Conservation (phyloP, 2,329 filamentous ascomycete species). For the Sphaerulina vaccinii region DNA sequence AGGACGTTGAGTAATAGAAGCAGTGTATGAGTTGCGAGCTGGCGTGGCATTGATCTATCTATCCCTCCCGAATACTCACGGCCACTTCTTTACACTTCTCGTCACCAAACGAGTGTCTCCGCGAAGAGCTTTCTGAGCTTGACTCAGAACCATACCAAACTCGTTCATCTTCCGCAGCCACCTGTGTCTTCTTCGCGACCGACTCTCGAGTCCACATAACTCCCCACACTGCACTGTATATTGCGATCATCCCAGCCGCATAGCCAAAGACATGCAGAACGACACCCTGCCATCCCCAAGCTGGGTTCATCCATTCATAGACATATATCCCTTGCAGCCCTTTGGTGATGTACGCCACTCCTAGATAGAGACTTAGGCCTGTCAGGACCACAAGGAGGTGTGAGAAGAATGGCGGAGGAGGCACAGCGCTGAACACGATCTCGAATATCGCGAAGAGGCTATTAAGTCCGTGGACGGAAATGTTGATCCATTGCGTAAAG, state of each 20-base stretch:
- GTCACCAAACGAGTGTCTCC: neutral
- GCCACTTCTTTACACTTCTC: too few species aligned
- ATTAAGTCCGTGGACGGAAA: slow-evolving; percentile 21
- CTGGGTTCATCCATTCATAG: slow-evolving; percentile 20
- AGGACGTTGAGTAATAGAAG: too few species aligned
- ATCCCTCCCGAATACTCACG: too few species aligned
- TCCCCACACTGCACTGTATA: slow-evolving; percentile 15
- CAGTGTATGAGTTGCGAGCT: too few species aligned
- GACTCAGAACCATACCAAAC: neutral
- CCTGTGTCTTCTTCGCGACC: neutral
- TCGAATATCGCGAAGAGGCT: slow-evolving; percentile 18
- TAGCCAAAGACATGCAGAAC: slow-evolving; percentile 16
- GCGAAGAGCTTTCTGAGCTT: neutral
- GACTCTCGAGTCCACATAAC: slow-evolving; percentile 10
- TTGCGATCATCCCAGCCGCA: slow-evolving; percentile 13
- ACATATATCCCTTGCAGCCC: slow-evolving; percentile 13
- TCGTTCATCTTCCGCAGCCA: neutral
- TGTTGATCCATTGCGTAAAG: slow-evolving; percentile 20
- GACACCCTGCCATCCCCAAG: slow-evolving; percentile 14
- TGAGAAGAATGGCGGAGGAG: slow-evolving; percentile 13
- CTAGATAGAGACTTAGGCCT: slow-evolving; percentile 15
- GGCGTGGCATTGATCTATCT: too few species aligned
- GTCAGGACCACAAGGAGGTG: slow-evolving; percentile 12
- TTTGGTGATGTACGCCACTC: slow-evolving; percentile 16
- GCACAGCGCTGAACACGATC: slow-evolving; percentile 10